A percentile compares a stretch with the other conserved stretches of the same genome.
These are phyloP conservation scores for Wallacemonas collosoma DNA, from an alignment of 208 protist genomes.

Conservation along the genomic window DNA sequence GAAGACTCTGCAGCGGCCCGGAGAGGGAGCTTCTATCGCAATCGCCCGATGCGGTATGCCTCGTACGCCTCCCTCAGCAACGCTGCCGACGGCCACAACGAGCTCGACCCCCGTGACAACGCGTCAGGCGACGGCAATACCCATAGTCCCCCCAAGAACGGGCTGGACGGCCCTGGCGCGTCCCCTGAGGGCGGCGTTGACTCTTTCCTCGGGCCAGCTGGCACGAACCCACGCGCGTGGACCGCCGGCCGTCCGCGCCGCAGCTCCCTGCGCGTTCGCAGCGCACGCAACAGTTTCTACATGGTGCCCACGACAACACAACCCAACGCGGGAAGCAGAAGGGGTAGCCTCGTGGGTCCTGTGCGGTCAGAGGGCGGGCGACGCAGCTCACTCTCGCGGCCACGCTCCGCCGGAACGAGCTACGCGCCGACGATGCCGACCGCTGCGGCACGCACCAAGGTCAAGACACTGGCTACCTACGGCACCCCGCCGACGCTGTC, in stretches of 20 bases:
- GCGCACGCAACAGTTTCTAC: conserved; percentile 14
- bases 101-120: background rate
- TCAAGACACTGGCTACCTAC: background rate
- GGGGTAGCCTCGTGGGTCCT: background rate
- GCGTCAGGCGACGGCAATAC: background rate
- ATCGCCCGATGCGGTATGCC: conserved; percentile 9
- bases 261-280: background rate
- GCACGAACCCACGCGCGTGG: background rate
- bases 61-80: conserved; percentile 12
- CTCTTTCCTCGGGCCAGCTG: no score
- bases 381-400: background rate
- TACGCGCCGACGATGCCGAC: background rate
- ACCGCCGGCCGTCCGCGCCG: background rate
- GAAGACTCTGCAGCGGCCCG: background rate
- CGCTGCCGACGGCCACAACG: background rate
- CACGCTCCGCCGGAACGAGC: background rate
- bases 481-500: conserved; percentile 16
- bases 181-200: no score
- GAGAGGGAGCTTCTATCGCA: conserved; percentile 6
- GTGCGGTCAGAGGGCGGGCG: background rate
- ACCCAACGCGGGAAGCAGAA: background rate
- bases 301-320: background rate
- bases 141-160: no score
- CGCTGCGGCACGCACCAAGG: no score
- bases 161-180: no score